Percentiles rank a stretch among this genome's conserved stretches.
These are phyloP conservation scores for Candida railenensis DNA, from an alignment of 805 yeast genomes.

Conservation along the genomic window DNA sequence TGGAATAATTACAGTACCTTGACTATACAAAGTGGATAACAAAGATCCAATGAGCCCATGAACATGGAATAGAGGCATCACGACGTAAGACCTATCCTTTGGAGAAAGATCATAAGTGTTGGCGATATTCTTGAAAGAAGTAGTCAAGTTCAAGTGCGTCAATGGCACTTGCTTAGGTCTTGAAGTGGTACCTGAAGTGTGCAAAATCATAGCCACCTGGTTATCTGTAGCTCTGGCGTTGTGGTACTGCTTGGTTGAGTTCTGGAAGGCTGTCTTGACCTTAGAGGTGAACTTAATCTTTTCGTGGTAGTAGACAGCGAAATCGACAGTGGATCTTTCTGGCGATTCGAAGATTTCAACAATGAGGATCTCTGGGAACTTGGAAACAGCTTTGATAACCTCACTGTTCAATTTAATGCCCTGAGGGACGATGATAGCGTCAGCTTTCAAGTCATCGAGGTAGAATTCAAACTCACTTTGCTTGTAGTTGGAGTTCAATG, in stretches of 20 bases:
- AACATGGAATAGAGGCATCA: constrained; percentile 78
- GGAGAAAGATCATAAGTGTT: constrained; percentile 53
- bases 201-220: constrained; percentile 64
- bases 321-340: constrained; percentile 42
- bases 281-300: neutral
- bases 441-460: constrained; percentile 57
- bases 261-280: constrained; percentile 1
- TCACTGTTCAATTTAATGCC: constrained; percentile 38
- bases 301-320: constrained; percentile 17
- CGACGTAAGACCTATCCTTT: constrained; percentile 57
- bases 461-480: constrained; percentile 64
- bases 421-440: constrained; percentile 55
- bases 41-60: constrained; percentile 72
- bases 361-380: constrained; percentile 44
- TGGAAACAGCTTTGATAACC: constrained; percentile 52
- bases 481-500: constrained; percentile 63
- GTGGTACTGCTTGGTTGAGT: constrained; percentile 11
- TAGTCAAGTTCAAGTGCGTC: constrained; percentile 60
- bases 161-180: constrained; percentile 75
- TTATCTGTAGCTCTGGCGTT: constrained; percentile 34
- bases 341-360: constrained; percentile 52
- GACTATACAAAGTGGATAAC: constrained; percentile 57
- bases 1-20: constrained; percentile 66
- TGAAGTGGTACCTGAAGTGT: constrained; percentile 77
- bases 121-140: constrained; percentile 58